A percentile compares a stretch with the other conserved stretches of the same genome.
phyloP scores from a whole-genome alignment of 768 basidiomycete species.

The Amanita brunnescens region DNA sequence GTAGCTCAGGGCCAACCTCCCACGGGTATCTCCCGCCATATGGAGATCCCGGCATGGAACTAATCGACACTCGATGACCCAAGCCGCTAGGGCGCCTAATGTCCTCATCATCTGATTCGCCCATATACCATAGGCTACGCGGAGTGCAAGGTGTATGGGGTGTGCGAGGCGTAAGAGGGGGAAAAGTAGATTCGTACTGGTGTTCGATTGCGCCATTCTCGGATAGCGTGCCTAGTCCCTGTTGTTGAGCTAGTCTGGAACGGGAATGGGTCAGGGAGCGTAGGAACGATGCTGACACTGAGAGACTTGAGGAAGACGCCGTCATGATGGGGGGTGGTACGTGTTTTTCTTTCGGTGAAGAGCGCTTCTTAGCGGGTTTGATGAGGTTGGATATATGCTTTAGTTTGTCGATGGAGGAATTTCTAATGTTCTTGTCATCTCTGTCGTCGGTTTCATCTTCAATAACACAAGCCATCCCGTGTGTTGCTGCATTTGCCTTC shows the following conservation, averaged over 20 bases:
- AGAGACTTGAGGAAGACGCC: not conserved
- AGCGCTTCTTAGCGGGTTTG: not conserved
- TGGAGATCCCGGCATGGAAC: slow-evolving; percentile 29
- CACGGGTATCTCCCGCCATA: slow-evolving; percentile 13
- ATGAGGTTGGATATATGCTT: not conserved
- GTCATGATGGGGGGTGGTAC: not conserved
- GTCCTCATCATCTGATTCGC: slow-evolving; percentile 22
- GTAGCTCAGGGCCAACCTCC: not conserved
- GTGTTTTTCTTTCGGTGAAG: not conserved
- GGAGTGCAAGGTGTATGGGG: not conserved
- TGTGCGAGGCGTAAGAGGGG: not conserved
- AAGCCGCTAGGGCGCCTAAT: slow-evolving; percentile 40
- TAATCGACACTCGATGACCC: slow-evolving; percentile 29
- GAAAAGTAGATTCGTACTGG: not conserved
- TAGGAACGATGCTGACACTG: not conserved
- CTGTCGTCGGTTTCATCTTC: not conserved
- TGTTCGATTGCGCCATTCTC: not conserved
- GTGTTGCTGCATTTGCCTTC: not conserved
- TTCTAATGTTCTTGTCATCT: not conserved
- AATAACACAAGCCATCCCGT: not conserved
- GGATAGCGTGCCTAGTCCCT: not conserved
- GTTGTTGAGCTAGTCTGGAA: slow-evolving; percentile 2
- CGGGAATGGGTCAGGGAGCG: slow-evolving; percentile 2
- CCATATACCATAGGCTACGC: slow-evolving; percentile 1
- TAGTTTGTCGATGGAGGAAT: not conserved